Conservation (phyloP, 345 rosid species). For the Capsella bursapastoris region DNA sequence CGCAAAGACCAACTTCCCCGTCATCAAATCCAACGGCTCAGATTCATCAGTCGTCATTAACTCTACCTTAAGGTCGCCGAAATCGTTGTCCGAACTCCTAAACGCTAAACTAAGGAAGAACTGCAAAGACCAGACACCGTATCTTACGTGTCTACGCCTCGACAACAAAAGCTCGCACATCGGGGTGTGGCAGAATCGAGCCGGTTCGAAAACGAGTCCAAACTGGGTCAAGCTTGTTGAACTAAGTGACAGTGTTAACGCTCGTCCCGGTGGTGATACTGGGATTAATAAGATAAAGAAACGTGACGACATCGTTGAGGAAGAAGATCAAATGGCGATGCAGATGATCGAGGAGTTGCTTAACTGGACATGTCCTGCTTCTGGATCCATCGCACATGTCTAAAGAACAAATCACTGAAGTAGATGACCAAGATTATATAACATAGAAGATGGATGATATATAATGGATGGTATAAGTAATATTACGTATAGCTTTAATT, state of each 20-base stretch:
- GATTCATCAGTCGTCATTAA: constrained; percentile 5
- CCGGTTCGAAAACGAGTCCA: constrained; percentile 56
- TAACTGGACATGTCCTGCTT: constrained; percentile 55
- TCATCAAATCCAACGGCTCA: constrained; percentile 33
- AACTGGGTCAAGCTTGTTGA: constrained; percentile 79
- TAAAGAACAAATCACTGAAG: background rate
- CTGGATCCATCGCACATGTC: constrained; percentile 24
- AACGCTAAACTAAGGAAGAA: constrained; percentile 62
- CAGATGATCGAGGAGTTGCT: constrained; percentile 84
- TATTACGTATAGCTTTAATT: background rate
- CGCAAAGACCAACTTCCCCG: constrained; percentile 76
- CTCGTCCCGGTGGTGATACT: constrained; percentile 16
- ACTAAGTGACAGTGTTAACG: constrained; percentile 48
- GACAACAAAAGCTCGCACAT: constrained; percentile 71
- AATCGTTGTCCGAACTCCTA: constrained; percentile 56
- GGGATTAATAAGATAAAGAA: constrained; percentile 17
- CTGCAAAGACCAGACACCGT: constrained; percentile 62
- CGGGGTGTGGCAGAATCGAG: constrained; percentile 79
- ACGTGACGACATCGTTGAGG: constrained; percentile 39
- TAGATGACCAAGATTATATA: background rate
- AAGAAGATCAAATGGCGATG: constrained; percentile 65
- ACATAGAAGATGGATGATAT: background rate
- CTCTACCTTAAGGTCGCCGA: constrained; percentile 43
- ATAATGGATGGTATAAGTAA: background rate
- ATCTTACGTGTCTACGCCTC: constrained; percentile 71